phyloP scores from a whole-genome alignment of 2,329 filamentous ascomycete genomes.

The Aspergillus fructus region DNA sequence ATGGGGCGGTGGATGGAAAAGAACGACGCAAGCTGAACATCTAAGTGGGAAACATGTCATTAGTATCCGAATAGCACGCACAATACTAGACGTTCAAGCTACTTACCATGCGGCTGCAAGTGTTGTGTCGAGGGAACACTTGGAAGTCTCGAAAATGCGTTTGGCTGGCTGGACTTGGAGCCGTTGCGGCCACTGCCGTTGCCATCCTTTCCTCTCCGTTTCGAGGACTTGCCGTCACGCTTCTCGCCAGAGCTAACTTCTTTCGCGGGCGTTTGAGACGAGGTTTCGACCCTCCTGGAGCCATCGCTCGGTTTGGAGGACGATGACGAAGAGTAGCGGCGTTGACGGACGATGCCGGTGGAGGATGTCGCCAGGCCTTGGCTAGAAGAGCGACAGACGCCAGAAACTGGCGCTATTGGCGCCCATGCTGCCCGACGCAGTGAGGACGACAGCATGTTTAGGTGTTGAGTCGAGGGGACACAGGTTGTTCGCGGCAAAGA shows the following conservation, averaged over 20 bases:
- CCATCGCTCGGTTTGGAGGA: slow-evolving; percentile 52
- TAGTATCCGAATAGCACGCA: not conserved
- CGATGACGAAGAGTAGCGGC: slow-evolving; percentile 49
- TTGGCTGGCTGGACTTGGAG: slow-evolving; percentile 38
- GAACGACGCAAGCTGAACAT: slow-evolving; percentile 84
- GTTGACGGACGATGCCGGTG: slow-evolving; percentile 41
- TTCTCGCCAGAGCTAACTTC: slow-evolving; percentile 39
- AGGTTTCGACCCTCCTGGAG: slow-evolving; percentile 41
- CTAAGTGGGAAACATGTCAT: slow-evolving; percentile 48
- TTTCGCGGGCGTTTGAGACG: slow-evolving; percentile 39
- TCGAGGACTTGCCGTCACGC: slow-evolving; percentile 33
- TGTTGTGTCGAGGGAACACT: slow-evolving; percentile 52
- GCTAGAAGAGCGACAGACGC: slow-evolving; percentile 31
- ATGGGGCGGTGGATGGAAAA: slow-evolving; percentile 96
- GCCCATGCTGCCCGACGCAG: slow-evolving; percentile 46
- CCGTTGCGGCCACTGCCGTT: slow-evolving; percentile 30
- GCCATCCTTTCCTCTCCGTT: slow-evolving; percentile 38
- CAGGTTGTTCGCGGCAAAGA: slow-evolving; percentile 28
- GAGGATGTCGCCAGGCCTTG: slow-evolving; percentile 32
- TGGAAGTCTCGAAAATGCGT: slow-evolving; percentile 44
- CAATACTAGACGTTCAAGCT: no score
- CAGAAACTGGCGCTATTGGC: slow-evolving; percentile 33
- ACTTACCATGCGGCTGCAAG: slow-evolving; percentile 48
- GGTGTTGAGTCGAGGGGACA: slow-evolving; percentile 20
- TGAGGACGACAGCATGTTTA: slow-evolving; percentile 47